Conservation (phyloP, 228 moss, liverwort and hornwort species). For the Sphagnum fallax region DNA sequence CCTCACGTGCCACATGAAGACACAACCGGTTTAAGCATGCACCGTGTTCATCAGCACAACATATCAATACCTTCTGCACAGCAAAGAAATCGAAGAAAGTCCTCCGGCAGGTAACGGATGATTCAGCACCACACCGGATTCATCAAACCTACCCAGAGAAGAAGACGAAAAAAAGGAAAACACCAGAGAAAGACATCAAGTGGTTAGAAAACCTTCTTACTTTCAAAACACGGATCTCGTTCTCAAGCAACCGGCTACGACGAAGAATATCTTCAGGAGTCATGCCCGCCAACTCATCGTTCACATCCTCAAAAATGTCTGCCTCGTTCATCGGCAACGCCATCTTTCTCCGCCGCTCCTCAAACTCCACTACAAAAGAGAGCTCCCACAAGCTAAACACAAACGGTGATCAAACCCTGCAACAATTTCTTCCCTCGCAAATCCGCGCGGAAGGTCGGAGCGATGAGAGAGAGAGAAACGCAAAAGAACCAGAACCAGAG, state of each 20-base stretch:
- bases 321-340: conserved; percentile 60
- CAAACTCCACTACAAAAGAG: too few relatives aligned
- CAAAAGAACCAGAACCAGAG: too few relatives aligned
- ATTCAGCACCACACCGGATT: background rate
- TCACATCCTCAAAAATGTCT: conserved; percentile 77
- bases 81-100: background rate
- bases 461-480: too few relatives aligned
- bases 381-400: too few relatives aligned
- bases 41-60: too few relatives aligned
- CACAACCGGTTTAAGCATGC: background rate
- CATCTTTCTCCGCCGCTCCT: conserved; percentile 9
- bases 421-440: too few relatives aligned
- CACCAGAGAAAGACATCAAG: conserved; percentile 1
- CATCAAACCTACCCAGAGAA: background rate
- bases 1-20: too few relatives aligned
- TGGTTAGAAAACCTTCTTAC: background rate
- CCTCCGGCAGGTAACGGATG: too few relatives aligned
- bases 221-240: conserved; percentile 71
- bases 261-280: conserved; percentile 66
- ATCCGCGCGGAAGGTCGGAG: too few relatives aligned
- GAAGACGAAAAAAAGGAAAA: background rate
- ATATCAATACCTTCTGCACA: background rate
- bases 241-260: conserved; percentile 77
- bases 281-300: conserved; percentile 86
- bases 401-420: too few relatives aligned